Percentiles rank a stretch among this genome's conserved stretches.
Conservation (phyloP, 192 early-diverging fungal genomes). For the Rhizophlyctis rosea region DNA sequence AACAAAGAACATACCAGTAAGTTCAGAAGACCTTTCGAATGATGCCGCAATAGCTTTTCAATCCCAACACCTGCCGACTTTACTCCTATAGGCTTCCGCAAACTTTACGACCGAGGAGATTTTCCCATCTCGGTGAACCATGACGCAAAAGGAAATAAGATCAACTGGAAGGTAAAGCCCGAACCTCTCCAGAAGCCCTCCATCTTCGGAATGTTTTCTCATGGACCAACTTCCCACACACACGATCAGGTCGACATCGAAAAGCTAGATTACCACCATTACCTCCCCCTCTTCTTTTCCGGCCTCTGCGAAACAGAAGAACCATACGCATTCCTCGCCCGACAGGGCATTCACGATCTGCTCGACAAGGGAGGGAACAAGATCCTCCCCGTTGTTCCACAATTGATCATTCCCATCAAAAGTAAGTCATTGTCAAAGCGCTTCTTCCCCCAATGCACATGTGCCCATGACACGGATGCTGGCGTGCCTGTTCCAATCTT, state of each 20-base stretch:
- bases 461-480: too few species aligned
- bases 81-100: conserved; percentile 45
- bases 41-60: neutral
- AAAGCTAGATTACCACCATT: conserved; percentile 65
- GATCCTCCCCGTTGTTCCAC: conserved; percentile 61
- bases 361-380: conserved; percentile 61
- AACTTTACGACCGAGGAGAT: conserved; percentile 60
- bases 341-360: conserved; percentile 62
- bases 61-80: neutral
- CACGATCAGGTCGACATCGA: conserved; percentile 67
- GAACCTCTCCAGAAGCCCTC: neutral
- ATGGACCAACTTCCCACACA: conserved; percentile 21
- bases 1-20: neutral
- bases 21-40: neutral
- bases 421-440: conserved; percentile 45
- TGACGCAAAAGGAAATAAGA: conserved; percentile 64
- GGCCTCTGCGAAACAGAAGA: conserved; percentile 64
- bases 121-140: conserved; percentile 63
- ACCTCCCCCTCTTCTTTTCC: conserved; percentile 63
- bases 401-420: conserved; percentile 65
- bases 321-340: conserved; percentile 59
- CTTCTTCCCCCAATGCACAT: too few species aligned
- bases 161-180: conserved; percentile 55
- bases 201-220: neutral
- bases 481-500: too few species aligned